A percentile compares a stretch with the other conserved stretches of the same genome.
These are phyloP conservation scores for Fragilaria radians DNA, from an alignment of 108 stramenopile genomes.

Conservation along the genomic window DNA sequence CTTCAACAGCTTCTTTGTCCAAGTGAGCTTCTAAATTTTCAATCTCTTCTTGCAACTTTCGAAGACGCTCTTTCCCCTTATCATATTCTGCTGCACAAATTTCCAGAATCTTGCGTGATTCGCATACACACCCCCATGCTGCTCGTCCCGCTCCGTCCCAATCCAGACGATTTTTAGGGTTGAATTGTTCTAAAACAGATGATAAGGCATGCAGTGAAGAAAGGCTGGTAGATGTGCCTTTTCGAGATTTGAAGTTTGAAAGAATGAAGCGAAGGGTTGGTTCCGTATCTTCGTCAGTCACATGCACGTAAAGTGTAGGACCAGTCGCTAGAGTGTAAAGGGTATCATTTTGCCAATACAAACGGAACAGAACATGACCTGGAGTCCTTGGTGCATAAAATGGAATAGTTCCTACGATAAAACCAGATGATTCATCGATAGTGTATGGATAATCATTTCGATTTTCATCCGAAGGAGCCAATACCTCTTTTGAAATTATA, in stretches of 20 bases:
- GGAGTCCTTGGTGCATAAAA: constrained; percentile 84
- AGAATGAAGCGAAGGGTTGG: constrained; percentile 73
- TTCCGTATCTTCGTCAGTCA: constrained; percentile 59
- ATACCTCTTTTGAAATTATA: constrained; percentile 71
- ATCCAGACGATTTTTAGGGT: background rate
- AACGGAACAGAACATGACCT: constrained; percentile 81
- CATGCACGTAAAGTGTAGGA: constrained; percentile 55
- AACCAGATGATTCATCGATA: constrained; percentile 38
- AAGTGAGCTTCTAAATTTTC: constrained; percentile 40
- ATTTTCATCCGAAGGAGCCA: constrained; percentile 16
- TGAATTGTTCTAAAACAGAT: constrained; percentile 50
- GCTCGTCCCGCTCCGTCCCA: constrained; percentile 71
- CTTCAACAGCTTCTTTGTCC: constrained; percentile 15
- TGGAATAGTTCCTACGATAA: constrained; percentile 66
- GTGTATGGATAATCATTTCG: constrained; percentile 40
- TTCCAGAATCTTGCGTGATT: constrained; percentile 75
- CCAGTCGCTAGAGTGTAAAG: constrained; percentile 72
- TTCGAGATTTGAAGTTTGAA: constrained; percentile 83
- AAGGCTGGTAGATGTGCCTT: constrained; percentile 55
- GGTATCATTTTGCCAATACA: constrained; percentile 73
- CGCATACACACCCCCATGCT: constrained; percentile 82
- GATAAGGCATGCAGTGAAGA: constrained; percentile 68
- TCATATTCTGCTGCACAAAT: constrained; percentile 38
- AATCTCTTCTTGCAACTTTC: constrained; percentile 34
- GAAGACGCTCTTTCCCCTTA: constrained; percentile 53